Conservation (phyloP, 495 filamentous ascomycete species). For the Glarea lozoyensis region DNA sequence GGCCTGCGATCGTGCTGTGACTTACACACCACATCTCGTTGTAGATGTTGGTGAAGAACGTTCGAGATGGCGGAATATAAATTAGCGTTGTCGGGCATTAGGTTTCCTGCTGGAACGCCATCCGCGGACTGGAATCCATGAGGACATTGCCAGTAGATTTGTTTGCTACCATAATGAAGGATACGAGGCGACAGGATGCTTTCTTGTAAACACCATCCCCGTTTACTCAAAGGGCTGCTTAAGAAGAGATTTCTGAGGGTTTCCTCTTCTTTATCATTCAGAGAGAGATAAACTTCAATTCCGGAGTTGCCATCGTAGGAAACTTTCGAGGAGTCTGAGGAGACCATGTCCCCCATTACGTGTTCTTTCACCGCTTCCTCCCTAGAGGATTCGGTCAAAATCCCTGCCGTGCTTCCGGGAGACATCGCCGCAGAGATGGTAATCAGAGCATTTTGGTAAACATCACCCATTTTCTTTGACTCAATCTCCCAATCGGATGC, state of each 20-base stretch:
- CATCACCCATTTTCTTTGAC: slow-evolving; percentile 18
- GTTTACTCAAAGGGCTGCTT: neutral
- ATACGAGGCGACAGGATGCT: neutral
- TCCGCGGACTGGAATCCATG: neutral
- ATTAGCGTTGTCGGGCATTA: neutral
- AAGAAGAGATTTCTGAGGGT: neutral
- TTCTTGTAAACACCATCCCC: neutral
- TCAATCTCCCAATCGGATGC: slow-evolving; percentile 17
- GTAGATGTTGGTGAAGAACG: too few relatives aligned
- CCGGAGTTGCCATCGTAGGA: too few relatives aligned
- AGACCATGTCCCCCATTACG: too few relatives aligned
- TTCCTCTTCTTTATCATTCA: neutral
- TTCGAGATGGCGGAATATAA: too few relatives aligned
- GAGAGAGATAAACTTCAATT: neutral
- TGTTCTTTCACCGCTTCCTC: too few relatives aligned
- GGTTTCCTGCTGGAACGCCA: neutral
- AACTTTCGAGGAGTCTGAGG: too few relatives aligned
- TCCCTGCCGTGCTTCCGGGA: neutral
- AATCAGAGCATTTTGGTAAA: slow-evolving; percentile 18
- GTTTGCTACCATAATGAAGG: neutral
- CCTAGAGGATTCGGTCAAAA: too few relatives aligned
- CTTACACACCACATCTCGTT: too few relatives aligned
- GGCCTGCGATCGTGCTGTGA: too few relatives aligned
- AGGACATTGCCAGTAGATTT: neutral
- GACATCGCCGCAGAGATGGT: slow-evolving; percentile 10